phyloP scores from a whole-genome alignment of 257 asterid genomes.

The Buddleja alternifolia region DNA sequence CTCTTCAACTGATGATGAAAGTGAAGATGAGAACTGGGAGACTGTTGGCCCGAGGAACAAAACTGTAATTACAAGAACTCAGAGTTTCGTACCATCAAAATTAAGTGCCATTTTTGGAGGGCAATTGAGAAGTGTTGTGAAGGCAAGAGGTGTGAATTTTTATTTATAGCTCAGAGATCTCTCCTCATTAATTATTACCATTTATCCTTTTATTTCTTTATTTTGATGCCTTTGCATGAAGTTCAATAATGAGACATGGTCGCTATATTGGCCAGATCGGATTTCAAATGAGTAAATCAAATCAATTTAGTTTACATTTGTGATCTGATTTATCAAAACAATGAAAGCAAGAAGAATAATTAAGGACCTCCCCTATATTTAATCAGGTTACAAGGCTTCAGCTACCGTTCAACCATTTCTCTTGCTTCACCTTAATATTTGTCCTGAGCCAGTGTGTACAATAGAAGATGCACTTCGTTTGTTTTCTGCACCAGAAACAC shows the following conservation, averaged over 20 bases:
- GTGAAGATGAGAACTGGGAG: constrained; percentile 69
- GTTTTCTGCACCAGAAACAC: constrained; percentile 82
- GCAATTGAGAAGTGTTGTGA: constrained; percentile 75
- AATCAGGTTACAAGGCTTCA: constrained; percentile 72
- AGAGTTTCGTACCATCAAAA: constrained; percentile 74
- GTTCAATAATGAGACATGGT: constrained; percentile 17
- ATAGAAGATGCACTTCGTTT: constrained; percentile 76
- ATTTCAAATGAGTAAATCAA: neutral
- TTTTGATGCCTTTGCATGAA: constrained; percentile 6
- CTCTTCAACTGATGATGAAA: constrained; percentile 62
- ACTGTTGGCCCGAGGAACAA: constrained; percentile 71
- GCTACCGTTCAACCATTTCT: constrained; percentile 86
- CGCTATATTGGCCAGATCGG: constrained; percentile 17
- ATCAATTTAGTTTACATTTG: neutral
- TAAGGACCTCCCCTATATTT: constrained; percentile 16
- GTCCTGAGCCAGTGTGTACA: constrained; percentile 64
- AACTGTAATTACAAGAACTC: constrained; percentile 78
- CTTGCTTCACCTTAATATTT: constrained; percentile 80
- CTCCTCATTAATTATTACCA: neutral
- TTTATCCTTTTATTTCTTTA: constrained; percentile 3
- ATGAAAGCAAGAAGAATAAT: neutral
- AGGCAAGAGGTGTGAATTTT: constrained; percentile 86
- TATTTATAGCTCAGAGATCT: neutral
- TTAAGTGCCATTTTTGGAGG: constrained; percentile 85
- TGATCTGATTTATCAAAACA: constrained; percentile 21